Percentiles rank a stretch among this genome's conserved stretches.
Conservation (phyloP, 2,329 filamentous ascomycete species). For the Geosmithia morbida region DNA sequence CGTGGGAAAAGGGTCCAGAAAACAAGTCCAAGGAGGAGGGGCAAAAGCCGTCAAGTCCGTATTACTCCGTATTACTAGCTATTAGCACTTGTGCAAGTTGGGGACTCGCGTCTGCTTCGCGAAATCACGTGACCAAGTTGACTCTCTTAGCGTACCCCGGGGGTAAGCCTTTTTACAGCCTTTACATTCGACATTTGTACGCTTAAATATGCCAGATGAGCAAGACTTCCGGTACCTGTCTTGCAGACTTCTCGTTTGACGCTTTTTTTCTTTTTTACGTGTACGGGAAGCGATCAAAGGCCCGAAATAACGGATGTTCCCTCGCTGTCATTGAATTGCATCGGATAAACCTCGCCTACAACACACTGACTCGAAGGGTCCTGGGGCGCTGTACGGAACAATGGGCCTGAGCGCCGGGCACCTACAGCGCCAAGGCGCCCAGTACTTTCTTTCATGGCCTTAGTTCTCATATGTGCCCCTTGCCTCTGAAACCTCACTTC, state of each 20-base stretch:
- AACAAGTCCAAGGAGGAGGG: background rate
- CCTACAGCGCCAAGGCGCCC: background rate
- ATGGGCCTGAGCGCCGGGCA: background rate
- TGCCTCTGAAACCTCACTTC: background rate
- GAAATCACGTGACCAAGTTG: slow-evolving; percentile 13
- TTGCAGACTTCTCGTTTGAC: too few species aligned
- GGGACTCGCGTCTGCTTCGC: slow-evolving; percentile 7
- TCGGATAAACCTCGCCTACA: background rate
- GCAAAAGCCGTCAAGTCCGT: background rate
- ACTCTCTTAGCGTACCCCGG: background rate
- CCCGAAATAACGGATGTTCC: background rate
- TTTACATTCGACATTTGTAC: too few species aligned
- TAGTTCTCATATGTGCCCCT: background rate
- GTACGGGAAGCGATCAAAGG: too few species aligned
- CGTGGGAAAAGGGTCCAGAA: background rate
- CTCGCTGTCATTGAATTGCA: background rate
- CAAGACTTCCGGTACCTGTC: too few species aligned
- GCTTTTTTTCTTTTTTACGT: too few species aligned
- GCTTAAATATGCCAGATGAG: too few species aligned
- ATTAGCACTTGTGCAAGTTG: background rate
- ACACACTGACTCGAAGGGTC: background rate
- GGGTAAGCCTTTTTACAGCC: too few species aligned
- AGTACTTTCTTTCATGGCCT: background rate
- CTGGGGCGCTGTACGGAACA: background rate
- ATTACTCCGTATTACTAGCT: too few species aligned